A percentile compares a stretch with the other conserved stretches of the same genome.
phyloP scores from a whole-genome alignment of 2,329 filamentous ascomycete genomes.

The Sclerotiophoma versabilis region DNA sequence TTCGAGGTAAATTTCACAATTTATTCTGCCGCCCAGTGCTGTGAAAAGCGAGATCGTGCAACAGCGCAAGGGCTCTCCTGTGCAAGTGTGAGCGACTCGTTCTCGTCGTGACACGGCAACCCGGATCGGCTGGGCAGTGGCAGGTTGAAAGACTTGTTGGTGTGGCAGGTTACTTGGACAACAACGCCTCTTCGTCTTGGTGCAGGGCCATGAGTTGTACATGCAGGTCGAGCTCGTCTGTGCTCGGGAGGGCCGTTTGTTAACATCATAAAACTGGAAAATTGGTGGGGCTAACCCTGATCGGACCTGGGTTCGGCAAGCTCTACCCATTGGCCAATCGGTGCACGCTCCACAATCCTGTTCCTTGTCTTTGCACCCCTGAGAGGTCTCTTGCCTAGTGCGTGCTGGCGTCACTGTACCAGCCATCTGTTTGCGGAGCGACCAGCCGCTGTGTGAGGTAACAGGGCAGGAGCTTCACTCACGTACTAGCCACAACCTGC shows the following conservation, averaged over 20 bases:
- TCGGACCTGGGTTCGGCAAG: constrained; percentile 13
- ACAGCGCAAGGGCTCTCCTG: constrained; percentile 12
- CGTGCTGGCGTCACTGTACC: constrained; percentile 21
- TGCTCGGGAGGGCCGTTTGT: constrained; percentile 9
- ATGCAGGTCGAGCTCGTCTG: constrained; percentile 20
- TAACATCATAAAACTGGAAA: constrained; percentile 31
- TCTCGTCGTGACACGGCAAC: constrained; percentile 9
- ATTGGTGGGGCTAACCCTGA: constrained; percentile 5
- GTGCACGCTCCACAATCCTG: neutral
- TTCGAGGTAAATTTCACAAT: constrained; percentile 23
- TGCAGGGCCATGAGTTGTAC: constrained; percentile 24
- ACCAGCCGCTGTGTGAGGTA: constrained; percentile 16
- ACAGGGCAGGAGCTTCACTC: constrained; percentile 17
- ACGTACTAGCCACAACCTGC: constrained; percentile 20
- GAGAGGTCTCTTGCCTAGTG: constrained; percentile 7
- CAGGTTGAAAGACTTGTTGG: constrained; percentile 8
- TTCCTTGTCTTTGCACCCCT: constrained; percentile 31
- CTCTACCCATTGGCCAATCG: constrained; percentile 26
- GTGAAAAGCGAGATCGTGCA: constrained; percentile 15
- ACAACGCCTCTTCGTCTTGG: constrained; percentile 1
- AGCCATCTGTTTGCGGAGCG: constrained; percentile 27
- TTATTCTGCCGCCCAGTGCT: constrained; percentile 13
- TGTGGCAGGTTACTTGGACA: constrained; percentile 22
- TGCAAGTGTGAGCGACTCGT: constrained; percentile 11
- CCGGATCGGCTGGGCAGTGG: constrained; percentile 7